phyloP scores from a whole-genome alignment of 2,329 filamentous ascomycete species.

The Stemphylium vesicarium region DNA sequence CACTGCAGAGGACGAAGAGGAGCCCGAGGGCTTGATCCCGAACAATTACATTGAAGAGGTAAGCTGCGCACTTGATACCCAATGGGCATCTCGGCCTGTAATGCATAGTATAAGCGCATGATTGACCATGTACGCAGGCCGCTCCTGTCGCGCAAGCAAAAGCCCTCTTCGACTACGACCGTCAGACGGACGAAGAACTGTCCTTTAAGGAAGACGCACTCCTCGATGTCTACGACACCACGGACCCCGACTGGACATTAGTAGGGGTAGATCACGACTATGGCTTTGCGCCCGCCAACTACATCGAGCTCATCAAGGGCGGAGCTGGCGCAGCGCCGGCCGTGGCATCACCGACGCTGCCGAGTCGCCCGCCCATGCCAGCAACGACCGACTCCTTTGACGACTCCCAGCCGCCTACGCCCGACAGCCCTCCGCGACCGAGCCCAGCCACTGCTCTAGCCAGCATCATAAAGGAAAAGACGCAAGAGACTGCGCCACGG shows the following conservation, averaged over 20 bases:
- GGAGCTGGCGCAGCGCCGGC: slow-evolving; percentile 45
- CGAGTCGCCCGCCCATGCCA: slow-evolving; percentile 47
- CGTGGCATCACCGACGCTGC: slow-evolving; percentile 55
- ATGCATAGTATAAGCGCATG: not conserved
- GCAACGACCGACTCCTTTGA: slow-evolving; percentile 54
- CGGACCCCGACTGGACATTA: slow-evolving; percentile 95
- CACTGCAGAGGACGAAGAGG: slow-evolving; percentile 80
- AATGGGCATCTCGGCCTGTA: not conserved
- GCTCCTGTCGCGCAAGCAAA: slow-evolving; percentile 73
- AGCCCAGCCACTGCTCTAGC: slow-evolving; percentile 67
- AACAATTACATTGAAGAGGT: slow-evolving; percentile 97
- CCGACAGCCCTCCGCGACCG: slow-evolving; percentile 54
- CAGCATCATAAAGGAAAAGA: slow-evolving; percentile 58
- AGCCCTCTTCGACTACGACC: slow-evolving; percentile 96
- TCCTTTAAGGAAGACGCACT: slow-evolving; percentile 90
- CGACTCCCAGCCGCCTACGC: slow-evolving; percentile 51
- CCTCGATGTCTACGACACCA: slow-evolving; percentile 84
- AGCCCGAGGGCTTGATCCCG: slow-evolving; percentile 87
- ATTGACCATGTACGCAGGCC: slow-evolving; percentile 52
- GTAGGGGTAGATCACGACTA: slow-evolving; percentile 84
- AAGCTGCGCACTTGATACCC: slow-evolving; percentile 23
- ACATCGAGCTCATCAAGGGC: slow-evolving; percentile 75
- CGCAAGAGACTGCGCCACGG: slow-evolving; percentile 45
- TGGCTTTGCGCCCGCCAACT: slow-evolving; percentile 95
- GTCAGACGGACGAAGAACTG: slow-evolving; percentile 96